These are phyloP conservation scores for Cryptosporidium bovis DNA, from an alignment of 169 alveolate species.

Conservation along the genomic window DNA sequence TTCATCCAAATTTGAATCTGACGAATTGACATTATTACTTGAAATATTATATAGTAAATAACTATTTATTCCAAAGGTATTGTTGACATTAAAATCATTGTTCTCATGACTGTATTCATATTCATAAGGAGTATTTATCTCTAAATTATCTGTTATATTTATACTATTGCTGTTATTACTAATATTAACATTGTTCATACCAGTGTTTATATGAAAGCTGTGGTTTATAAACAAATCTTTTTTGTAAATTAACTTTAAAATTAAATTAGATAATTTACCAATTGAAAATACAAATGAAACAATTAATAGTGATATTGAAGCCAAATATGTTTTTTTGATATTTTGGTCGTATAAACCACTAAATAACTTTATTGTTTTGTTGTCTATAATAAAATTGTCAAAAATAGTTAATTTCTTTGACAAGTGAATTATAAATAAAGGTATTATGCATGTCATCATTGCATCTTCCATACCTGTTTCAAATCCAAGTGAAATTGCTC, in stretches of 20 bases:
- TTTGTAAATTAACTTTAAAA: slow-evolving; percentile 26
- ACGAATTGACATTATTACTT: no score
- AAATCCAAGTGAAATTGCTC: slow-evolving; percentile 75
- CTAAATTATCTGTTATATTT: no score
- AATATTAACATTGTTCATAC: background rate
- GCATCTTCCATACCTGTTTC: slow-evolving; percentile 80
- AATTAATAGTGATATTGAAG: slow-evolving; percentile 4
- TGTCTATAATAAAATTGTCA: no score
- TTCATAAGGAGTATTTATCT: no score
- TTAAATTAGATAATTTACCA: slow-evolving; percentile 61
- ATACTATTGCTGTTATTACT: background rate
- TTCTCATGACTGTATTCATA: no score
- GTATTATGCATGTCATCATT: slow-evolving; percentile 77
- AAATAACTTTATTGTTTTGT: background rate
- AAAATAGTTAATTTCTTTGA: no score
- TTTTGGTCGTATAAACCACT: background rate
- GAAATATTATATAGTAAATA: no score
- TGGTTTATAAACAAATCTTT: slow-evolving; percentile 4
- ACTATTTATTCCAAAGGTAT: no score
- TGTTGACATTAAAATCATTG: no score
- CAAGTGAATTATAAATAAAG: slow-evolving; percentile 36
- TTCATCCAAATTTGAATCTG: background rate
- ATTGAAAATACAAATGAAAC: slow-evolving; percentile 24
- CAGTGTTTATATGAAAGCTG: background rate
- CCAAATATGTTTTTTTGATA: slow-evolving; percentile 9